These are phyloP conservation scores for Malbranchea zuffiana DNA, from an alignment of 2,329 filamentous ascomycete genomes.

Conservation along the genomic window DNA sequence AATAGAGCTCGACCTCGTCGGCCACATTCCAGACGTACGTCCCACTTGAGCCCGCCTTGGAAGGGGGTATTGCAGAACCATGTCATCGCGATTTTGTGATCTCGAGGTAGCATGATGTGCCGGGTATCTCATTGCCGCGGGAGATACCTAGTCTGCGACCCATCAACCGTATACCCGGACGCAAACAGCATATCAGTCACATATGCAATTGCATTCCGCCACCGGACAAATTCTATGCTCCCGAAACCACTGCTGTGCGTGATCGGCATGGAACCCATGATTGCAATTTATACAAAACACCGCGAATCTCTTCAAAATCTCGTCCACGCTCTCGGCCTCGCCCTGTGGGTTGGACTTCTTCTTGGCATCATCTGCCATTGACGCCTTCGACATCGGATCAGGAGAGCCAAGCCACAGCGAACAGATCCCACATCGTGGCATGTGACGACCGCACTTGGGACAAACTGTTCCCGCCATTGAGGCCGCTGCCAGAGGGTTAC, in stretches of 20 bases:
- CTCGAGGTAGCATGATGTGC: too few relatives aligned
- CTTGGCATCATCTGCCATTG: conserved; percentile 26
- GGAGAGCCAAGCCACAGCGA: conserved; percentile 51
- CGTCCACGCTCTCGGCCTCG: conserved; percentile 20
- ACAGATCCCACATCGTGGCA: conserved; percentile 54
- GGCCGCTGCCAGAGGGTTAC: conserved; percentile 27
- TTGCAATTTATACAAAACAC: conserved; percentile 53
- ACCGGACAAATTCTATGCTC: conserved; percentile 45
- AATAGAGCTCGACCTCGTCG: too few relatives aligned
- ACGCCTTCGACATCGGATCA: conserved; percentile 39
- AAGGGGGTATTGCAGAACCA: too few relatives aligned
- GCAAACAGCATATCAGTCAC: conserved; percentile 29
- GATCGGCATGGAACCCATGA: conserved; percentile 54
- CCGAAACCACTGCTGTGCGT: conserved; percentile 52
- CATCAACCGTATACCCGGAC: too few relatives aligned
- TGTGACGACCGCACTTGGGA: conserved; percentile 50
- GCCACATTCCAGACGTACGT: too few relatives aligned
- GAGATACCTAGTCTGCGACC: too few relatives aligned
- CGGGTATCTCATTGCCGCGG: too few relatives aligned
- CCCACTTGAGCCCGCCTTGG: too few relatives aligned
- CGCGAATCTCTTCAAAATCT: conserved; percentile 45
- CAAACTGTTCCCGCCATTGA: conserved; percentile 44
- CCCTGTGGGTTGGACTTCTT: too few relatives aligned
- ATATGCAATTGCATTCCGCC: conserved; percentile 45
- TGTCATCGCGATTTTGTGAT: too few relatives aligned